Evolutionary conservation across 2,329 filamentous ascomycete genomes (phyloP), one percentile per base, ranked within the genome.

Genomic region (Cladosporium halotolerans): DNA sequence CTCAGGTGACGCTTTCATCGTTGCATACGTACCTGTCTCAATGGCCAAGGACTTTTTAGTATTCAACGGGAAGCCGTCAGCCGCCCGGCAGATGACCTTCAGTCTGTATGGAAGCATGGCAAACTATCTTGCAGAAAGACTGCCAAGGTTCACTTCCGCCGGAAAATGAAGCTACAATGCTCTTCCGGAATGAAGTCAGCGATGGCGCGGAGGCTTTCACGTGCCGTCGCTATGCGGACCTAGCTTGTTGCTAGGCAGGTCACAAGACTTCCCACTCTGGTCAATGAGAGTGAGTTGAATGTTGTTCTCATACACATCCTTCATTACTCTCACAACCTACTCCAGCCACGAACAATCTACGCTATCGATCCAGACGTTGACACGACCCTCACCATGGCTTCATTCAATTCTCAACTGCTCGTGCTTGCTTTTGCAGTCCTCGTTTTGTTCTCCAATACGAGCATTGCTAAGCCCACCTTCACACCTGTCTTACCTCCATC

Each of bases 401-500:
- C 33, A 9, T 9, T 33, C 28, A n/a, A 16, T 9, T 8, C 18
- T n/a, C 36, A 14, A 8, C n/a, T 42, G 4, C 41, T 28, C 23
- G 23, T 23, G 9, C 38, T 49, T 13, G 23, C 28, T 7, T 4
- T 49, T 8, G 7, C 46, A 2, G 18, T 13, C 2, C 14, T 18
- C 18, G 23, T 33, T 38, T n/a, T 41, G 19, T 41, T 41, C 9
- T 14, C 16, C 41, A n/a, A 14, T 28, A 33, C n/a, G 9, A 38
- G 8, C 9, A 44, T 41, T 11, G 40, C 49, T 13, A 19, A 44
- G 36, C 19, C 44, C 18, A 23, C 48, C 4, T 64, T 60, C 45
- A 58, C 62, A 5, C 66, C 66, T 44, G 55, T 67, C 4, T 55
- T 64, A 19, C 71, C 72, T 8, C 73, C 72, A 4, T 73, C 73